Percentiles rank a stretch among this genome's conserved stretches.
These are phyloP conservation scores for Amanita jacksonii DNA, from an alignment of 768 basidiomycete genomes.

Conservation along the genomic window DNA sequence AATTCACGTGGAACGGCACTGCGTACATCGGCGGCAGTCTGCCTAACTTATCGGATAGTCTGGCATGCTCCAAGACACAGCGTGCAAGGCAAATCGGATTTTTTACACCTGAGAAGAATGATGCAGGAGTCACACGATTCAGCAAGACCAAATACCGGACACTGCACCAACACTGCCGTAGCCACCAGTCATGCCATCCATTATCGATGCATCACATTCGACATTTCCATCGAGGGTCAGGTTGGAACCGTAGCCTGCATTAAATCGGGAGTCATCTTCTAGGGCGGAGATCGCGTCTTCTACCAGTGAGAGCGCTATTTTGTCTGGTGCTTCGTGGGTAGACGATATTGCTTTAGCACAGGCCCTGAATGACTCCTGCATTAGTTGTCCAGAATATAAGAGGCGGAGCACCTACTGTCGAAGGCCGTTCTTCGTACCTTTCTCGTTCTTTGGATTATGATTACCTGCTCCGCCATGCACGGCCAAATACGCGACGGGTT, in stretches of 20 bases:
- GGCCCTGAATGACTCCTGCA: conserved; percentile 40
- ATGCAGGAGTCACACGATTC: neutral
- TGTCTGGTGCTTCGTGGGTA: conserved; percentile 1
- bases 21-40: conserved; percentile 63
- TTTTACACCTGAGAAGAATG: conserved; percentile 38
- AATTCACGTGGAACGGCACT: neutral
- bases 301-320: conserved; percentile 30
- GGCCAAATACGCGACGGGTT: conserved; percentile 32
- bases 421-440: conserved; percentile 44
- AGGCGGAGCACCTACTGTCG: conserved; percentile 40
- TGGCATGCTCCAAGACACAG: conserved; percentile 44
- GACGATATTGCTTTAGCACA: conserved; percentile 33
- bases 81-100: conserved; percentile 62
- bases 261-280: conserved; percentile 59
- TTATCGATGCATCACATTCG: conserved; percentile 77
- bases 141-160: conserved; percentile 34
- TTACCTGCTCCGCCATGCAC: conserved; percentile 76
- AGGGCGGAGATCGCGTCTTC: conserved; percentile 45
- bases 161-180: conserved; percentile 74
- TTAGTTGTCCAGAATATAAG: no score
- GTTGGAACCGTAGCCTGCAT: conserved; percentile 78
- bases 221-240: conserved; percentile 64
- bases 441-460: conserved; percentile 41
- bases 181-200: conserved; percentile 31
- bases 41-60: conserved; percentile 39